Conservation (phyloP, 139 green algal species). For the Chlorella sp. region DNA sequence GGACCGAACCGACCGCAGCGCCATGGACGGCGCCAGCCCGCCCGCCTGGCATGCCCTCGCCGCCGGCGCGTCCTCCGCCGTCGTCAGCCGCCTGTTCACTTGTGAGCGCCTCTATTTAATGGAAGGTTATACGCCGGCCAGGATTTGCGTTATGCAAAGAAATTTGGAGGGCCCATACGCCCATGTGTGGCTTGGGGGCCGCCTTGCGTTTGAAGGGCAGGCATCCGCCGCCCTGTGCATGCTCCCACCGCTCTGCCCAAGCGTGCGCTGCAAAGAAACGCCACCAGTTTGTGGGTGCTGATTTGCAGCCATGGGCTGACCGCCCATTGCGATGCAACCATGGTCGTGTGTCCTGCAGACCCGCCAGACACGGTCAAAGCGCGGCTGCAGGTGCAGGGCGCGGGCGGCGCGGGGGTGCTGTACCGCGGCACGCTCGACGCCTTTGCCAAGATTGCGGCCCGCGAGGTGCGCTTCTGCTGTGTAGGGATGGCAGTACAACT, state of each 20-base stretch:
- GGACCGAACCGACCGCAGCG: background rate
- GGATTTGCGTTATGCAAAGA: too few species aligned
- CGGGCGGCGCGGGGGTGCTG: background rate
- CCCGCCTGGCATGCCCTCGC: conserved; percentile 51
- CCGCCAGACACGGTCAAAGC: conserved; percentile 83
- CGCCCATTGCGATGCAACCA: background rate
- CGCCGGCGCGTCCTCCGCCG: conserved; percentile 48
- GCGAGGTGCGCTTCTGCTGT: background rate
- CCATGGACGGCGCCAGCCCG: background rate
- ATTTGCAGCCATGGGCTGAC: too few species aligned
- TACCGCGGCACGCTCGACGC: conserved; percentile 22
- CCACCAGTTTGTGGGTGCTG: too few species aligned
- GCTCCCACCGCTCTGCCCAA: background rate
- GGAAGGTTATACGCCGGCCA: too few species aligned
- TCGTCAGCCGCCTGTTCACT: conserved; percentile 52
- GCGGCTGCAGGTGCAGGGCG: conserved; percentile 66
- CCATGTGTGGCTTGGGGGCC: too few species aligned
- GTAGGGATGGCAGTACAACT: too few species aligned
- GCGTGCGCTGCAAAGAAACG: too few species aligned
- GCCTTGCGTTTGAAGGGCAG: too few species aligned
- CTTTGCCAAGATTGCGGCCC: conserved; percentile 20
- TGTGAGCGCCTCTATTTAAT: conserved; percentile 32
- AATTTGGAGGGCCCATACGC: too few species aligned
- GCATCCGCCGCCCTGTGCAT: background rate
- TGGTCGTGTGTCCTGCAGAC: conserved; percentile 36